These are phyloP conservation scores for Malania oleifera DNA, from an alignment of 164 flowering plant genomes.

Conservation along the genomic window DNA sequence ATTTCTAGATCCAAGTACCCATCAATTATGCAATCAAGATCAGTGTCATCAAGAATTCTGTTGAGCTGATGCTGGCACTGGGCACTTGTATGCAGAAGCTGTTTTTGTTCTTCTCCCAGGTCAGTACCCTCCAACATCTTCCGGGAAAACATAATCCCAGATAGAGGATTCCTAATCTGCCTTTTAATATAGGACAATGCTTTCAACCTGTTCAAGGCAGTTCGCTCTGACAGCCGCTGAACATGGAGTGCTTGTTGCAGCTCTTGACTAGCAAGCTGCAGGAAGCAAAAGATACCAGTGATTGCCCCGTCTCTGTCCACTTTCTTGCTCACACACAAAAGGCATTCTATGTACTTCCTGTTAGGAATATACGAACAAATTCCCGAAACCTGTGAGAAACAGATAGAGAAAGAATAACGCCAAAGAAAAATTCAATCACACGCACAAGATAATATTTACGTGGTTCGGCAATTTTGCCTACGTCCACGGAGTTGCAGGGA, in stretches of 20 bases:
- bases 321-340: conserved; percentile 78
- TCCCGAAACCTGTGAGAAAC: no score
- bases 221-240: conserved; percentile 75
- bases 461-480: no score
- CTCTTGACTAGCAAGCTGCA: conserved; percentile 91
- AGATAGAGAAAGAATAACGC: no score
- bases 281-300: conserved; percentile 93
- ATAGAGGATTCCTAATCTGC: conserved; percentile 79
- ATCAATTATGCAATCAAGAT: conserved; percentile 80
- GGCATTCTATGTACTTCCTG: conserved; percentile 76
- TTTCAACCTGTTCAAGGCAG: conserved; percentile 69
- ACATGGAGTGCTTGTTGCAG: conserved; percentile 91
- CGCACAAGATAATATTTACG: no score
- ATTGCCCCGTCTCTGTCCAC: conserved; percentile 64
- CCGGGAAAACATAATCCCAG: conserved; percentile 76
- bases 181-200: conserved; percentile 73
- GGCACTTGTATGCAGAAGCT: conserved; percentile 57
- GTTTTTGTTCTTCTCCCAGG: conserved; percentile 68
- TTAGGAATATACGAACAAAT: no score
- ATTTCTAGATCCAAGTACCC: conserved; percentile 96
- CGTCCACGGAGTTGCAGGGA: no score
- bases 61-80: conserved; percentile 85
- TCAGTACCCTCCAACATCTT: conserved; percentile 76
- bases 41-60: conserved; percentile 81
- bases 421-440: no score